These are phyloP conservation scores for Teunomyces tritomae DNA, from an alignment of 805 yeast species.

Conservation along the genomic window DNA sequence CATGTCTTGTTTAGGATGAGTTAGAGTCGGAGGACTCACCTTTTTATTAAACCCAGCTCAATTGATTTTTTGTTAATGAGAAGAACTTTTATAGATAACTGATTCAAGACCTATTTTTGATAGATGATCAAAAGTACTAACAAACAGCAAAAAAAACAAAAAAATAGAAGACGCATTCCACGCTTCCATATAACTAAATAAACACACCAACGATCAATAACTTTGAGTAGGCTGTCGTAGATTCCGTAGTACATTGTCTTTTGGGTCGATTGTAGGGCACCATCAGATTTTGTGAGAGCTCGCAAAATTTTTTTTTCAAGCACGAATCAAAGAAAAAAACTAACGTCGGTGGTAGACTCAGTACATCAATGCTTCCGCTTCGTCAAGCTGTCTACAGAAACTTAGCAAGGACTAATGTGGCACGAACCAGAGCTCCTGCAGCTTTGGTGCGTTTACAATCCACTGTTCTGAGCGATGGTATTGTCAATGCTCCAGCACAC, in stretches of 20 bases:
- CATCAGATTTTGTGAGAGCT: not conserved
- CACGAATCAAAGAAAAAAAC: conserved; percentile 2
- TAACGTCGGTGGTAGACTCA: not conserved
- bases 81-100: conserved; percentile 28
- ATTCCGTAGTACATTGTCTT: too few relatives aligned
- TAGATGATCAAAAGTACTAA: not conserved
- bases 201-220: too few relatives aligned
- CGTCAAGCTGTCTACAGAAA: conserved; percentile 13
- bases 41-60: conserved; percentile 41
- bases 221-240: too few relatives aligned
- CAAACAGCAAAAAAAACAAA: not conserved
- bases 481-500: conserved; percentile 3
- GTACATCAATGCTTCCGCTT: conserved; percentile 17
- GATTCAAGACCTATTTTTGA: conserved; percentile 9
- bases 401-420: conserved; percentile 9
- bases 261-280: not conserved
- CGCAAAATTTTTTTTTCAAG: conserved; percentile 1
- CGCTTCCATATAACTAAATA: too few relatives aligned
- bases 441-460: conserved; percentile 8
- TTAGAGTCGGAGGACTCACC: conserved; percentile 38
- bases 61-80: conserved; percentile 42
- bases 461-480: not conserved
- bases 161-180: too few relatives aligned
- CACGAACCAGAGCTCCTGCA: conserved; percentile 6
- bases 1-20: conserved; percentile 27